Conservation (phyloP, 2,329 filamentous ascomycete genomes). For the Trichophyton mentagrophytes region DNA sequence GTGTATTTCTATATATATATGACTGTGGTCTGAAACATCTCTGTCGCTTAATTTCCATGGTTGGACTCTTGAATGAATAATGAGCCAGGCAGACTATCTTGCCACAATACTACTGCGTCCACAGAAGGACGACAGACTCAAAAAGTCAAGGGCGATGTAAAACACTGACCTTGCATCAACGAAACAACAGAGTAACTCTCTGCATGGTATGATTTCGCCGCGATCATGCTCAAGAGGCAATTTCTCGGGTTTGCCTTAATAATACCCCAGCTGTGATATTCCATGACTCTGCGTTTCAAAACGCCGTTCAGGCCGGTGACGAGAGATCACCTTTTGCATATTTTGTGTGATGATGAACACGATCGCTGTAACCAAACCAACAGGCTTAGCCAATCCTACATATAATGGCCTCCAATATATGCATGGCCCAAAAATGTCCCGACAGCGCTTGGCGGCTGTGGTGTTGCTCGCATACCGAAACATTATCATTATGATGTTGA, state of each 20-base stretch:
- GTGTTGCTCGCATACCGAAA: not conserved
- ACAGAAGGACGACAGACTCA: not conserved
- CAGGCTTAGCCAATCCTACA: not conserved
- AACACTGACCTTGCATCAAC: not conserved
- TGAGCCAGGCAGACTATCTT: not conserved
- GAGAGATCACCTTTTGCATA: not conserved
- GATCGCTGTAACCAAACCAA: not conserved
- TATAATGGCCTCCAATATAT: not conserved
- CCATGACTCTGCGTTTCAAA: not conserved
- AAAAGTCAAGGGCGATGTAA: not conserved
- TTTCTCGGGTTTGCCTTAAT: not conserved
- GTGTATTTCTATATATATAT: not conserved
- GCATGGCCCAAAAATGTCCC: not conserved
- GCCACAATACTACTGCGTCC: not conserved
- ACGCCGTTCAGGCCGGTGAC: not conserved
- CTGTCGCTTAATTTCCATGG: not conserved
- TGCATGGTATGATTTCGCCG: not conserved
- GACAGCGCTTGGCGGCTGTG: slow-evolving; percentile 1
- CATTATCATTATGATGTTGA: no score
- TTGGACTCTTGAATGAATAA: not conserved
- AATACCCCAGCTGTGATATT: not conserved
- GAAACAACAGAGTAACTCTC: not conserved
- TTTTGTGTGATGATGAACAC: not conserved
- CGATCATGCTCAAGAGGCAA: not conserved
- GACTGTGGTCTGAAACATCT: not conserved